A percentile compares a stretch with the other conserved stretches of the same genome.
Conservation (phyloP, 2,329 filamentous ascomycete genomes). For the Furcasterigmium sp. region DNA sequence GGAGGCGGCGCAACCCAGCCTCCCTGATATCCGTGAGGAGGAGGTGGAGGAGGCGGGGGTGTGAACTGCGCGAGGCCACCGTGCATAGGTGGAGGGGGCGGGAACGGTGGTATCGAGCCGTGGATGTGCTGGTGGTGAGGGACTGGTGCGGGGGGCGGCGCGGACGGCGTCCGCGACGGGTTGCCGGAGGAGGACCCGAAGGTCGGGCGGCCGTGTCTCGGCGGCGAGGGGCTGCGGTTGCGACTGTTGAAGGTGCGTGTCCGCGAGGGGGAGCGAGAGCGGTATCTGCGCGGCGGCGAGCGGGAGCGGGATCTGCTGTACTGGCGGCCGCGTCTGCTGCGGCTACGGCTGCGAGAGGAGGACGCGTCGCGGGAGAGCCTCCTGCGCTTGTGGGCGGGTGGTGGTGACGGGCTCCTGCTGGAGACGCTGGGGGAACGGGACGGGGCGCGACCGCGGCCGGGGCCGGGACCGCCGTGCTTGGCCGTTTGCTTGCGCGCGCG, state of each 20-base stretch:
- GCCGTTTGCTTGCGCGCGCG: conserved; percentile 45
- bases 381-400: conserved; percentile 32
- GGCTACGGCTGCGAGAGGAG: conserved; percentile 18
- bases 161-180: not conserved
- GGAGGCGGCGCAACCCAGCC: conserved; percentile 34
- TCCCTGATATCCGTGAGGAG: conserved; percentile 31
- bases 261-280: conserved; percentile 3
- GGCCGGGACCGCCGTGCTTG: conserved; percentile 12
- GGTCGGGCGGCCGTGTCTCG: not conserved
- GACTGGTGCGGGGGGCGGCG: not conserved
- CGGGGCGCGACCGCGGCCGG: conserved; percentile 22
- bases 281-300: conserved; percentile 3
- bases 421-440: conserved; percentile 25
- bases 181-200: not conserved
- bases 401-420: conserved; percentile 24
- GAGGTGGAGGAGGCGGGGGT: conserved; percentile 28
- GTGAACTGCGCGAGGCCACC: conserved; percentile 20
- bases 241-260: conserved; percentile 7
- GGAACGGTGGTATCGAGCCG: conserved; percentile 8
- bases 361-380: conserved; percentile 27
- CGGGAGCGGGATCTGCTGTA: conserved; percentile 14
- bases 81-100: conserved; percentile 13
- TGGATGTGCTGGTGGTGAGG: conserved; percentile 1
- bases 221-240: conserved; percentile 1
- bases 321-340: conserved; percentile 24